These are phyloP conservation scores for Hymenoscyphus occultus DNA, from an alignment of 2,329 filamentous ascomycete species.

Conservation along the genomic window DNA sequence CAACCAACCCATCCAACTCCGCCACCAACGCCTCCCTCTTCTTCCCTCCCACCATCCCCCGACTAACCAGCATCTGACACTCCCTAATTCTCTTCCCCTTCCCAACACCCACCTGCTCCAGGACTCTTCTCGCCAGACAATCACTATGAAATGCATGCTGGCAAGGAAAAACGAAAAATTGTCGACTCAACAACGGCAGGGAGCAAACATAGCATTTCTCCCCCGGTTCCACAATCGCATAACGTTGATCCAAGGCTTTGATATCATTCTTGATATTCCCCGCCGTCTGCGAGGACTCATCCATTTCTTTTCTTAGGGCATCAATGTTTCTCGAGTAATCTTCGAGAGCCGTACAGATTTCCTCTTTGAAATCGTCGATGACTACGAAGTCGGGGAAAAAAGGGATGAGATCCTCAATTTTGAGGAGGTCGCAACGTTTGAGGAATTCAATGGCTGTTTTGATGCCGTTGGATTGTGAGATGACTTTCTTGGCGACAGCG, in stretches of 20 bases:
- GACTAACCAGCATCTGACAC: conserved; percentile 78
- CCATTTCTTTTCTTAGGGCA: conserved; percentile 86
- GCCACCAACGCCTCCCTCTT: conserved; percentile 79
- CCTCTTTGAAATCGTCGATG: conserved; percentile 98
- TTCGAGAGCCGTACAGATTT: conserved; percentile 91
- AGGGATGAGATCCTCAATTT: conserved; percentile 94
- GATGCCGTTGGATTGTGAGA: conserved; percentile 81
- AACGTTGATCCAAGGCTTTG: conserved; percentile 77
- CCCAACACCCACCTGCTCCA: conserved; percentile 74
- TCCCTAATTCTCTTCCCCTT: conserved; percentile 80
- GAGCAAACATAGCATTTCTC: conserved; percentile 90
- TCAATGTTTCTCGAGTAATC: conserved; percentile 93
- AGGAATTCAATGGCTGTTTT: conserved; percentile 92
- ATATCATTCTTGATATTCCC: conserved; percentile 90
- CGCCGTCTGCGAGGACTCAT: conserved; percentile 84
- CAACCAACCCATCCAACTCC: conserved; percentile 89
- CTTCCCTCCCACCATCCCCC: conserved; percentile 65
- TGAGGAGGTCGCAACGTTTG: conserved; percentile 83
- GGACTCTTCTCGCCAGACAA: conserved; percentile 80
- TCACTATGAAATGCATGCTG: conserved; percentile 98
- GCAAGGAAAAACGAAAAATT: conserved; percentile 98
- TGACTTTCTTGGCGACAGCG: conserved; percentile 90
- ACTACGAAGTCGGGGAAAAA: conserved; percentile 99
- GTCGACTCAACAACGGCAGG: conserved; percentile 78
- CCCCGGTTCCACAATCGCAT: conserved; percentile 93